Evolutionary conservation across 768 basidiomycete species (phyloP).

Genomic region (Kwoniella dendrophila): DNA sequence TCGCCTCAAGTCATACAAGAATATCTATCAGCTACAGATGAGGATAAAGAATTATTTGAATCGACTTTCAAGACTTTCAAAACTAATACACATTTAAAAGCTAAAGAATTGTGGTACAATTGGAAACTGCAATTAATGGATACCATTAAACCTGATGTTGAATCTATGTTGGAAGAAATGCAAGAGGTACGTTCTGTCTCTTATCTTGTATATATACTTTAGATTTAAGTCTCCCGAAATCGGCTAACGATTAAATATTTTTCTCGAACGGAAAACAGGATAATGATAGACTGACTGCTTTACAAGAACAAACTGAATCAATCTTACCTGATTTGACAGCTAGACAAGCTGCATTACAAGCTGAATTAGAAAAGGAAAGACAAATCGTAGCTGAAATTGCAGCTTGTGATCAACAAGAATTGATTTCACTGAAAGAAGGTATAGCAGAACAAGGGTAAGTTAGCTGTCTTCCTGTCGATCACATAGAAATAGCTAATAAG

Average conservation of each 20-base stretch:
- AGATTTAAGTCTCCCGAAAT: background rate
- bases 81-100: slow-evolving; percentile 52
- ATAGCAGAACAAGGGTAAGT: slow-evolving; percentile 49
- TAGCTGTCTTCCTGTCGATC: too few species aligned
- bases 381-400: slow-evolving; percentile 48
- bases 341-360: slow-evolving; percentile 41
- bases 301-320: slow-evolving; percentile 25
- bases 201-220: too few species aligned
- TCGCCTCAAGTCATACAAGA: slow-evolving; percentile 53
- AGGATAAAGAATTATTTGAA: slow-evolving; percentile 56
- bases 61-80: slow-evolving; percentile 51
- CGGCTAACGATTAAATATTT: too few species aligned
- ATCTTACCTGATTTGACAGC: slow-evolving; percentile 47
- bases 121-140: slow-evolving; percentile 52
- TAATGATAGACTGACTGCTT: slow-evolving; percentile 32
- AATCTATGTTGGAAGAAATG: slow-evolving; percentile 38
- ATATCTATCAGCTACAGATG: slow-evolving; percentile 53
- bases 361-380: slow-evolving; percentile 50
- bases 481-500: background rate
- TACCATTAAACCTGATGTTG: slow-evolving; percentile 43
- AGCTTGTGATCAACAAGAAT: slow-evolving; percentile 51
- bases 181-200: slow-evolving; percentile 36
- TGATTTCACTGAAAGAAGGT: slow-evolving; percentile 42
- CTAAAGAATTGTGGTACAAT: slow-evolving; percentile 53
- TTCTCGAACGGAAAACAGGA: slow-evolving; percentile 32